A percentile compares a stretch with the other conserved stretches of the same genome.
These are phyloP conservation scores for Pyrus bretschneideri DNA, from an alignment of 306 rosid genomes.

Conservation along the genomic window DNA sequence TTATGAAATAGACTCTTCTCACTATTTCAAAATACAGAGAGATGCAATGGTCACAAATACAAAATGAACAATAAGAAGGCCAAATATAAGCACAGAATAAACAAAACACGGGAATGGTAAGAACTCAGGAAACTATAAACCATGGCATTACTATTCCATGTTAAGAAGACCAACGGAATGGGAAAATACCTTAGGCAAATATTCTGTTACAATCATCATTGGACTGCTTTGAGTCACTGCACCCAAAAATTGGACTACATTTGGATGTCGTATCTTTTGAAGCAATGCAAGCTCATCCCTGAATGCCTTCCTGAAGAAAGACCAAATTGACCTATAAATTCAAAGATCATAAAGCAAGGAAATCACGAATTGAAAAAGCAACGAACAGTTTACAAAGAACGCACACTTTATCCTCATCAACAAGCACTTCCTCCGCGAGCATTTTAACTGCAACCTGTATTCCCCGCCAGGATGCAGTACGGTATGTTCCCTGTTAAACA, in stretches of 20 bases:
- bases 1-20: background rate
- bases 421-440: slow-evolving; percentile 62
- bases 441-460: slow-evolving; percentile 84
- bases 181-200: slow-evolving; percentile 81
- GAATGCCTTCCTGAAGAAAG: slow-evolving; percentile 69
- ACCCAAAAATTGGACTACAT: slow-evolving; percentile 94
- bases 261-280: slow-evolving; percentile 95
- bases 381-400: slow-evolving; percentile 23
- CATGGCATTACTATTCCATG: background rate
- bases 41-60: too few species aligned
- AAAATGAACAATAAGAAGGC: background rate
- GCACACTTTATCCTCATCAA: slow-evolving; percentile 80
- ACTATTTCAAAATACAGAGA: background rate
- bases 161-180: background rate
- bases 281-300: slow-evolving; percentile 84
- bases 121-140: background rate
- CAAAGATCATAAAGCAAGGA: slow-evolving; percentile 3
- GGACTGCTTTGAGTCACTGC: slow-evolving; percentile 99
- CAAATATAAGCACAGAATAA: too few species aligned
- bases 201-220: slow-evolving; percentile 97
- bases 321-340: slow-evolving; percentile 15
- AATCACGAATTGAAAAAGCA: background rate
- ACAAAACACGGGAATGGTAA: background rate
- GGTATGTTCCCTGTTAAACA: slow-evolving; percentile 71
- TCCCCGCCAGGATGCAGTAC: slow-evolving; percentile 83